These are phyloP conservation scores for Kwoniella sp. DNA, from an alignment of 768 basidiomycete species.

Conservation along the genomic window DNA sequence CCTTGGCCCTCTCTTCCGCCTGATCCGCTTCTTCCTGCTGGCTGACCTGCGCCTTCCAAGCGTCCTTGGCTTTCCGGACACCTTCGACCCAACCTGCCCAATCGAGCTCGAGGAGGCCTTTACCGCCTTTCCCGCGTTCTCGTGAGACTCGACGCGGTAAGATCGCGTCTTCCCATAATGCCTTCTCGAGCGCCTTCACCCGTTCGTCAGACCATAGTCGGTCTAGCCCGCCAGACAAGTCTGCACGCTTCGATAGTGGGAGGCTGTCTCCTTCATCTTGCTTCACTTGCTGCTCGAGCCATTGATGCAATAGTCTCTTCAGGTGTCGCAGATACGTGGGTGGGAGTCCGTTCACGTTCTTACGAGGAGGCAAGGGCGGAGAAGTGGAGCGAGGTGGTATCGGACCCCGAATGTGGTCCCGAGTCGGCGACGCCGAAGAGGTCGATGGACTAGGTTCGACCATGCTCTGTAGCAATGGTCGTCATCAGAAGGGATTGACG, in stretches of 20 bases:
- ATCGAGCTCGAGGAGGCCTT: conserved; percentile 33
- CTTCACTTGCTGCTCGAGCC: conserved; percentile 37
- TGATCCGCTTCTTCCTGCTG: background rate
- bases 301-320: conserved; percentile 38
- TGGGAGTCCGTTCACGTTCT: conserved; percentile 39
- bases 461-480: background rate
- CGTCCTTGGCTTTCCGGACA: conserved; percentile 16
- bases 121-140: background rate
- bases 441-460: background rate
- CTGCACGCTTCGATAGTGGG: conserved; percentile 11
- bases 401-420: too few relatives aligned
- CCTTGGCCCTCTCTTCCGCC: background rate
- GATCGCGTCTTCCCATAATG: conserved; percentile 34
- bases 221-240: background rate
- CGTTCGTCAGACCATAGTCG: conserved; percentile 32
- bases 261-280: conserved; percentile 19
- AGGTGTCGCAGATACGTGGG: conserved; percentile 41
- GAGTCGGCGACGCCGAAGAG: background rate
- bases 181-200: conserved; percentile 31
- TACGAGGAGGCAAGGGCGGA: conserved; percentile 41
- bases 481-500: background rate
- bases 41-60: conserved; percentile 24
- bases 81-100: conserved; percentile 31
- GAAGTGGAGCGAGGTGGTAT: conserved; percentile 23
- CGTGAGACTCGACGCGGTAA: background rate